Conservation (phyloP, 2,329 filamentous ascomycete species). For the Botrytis elliptica region DNA sequence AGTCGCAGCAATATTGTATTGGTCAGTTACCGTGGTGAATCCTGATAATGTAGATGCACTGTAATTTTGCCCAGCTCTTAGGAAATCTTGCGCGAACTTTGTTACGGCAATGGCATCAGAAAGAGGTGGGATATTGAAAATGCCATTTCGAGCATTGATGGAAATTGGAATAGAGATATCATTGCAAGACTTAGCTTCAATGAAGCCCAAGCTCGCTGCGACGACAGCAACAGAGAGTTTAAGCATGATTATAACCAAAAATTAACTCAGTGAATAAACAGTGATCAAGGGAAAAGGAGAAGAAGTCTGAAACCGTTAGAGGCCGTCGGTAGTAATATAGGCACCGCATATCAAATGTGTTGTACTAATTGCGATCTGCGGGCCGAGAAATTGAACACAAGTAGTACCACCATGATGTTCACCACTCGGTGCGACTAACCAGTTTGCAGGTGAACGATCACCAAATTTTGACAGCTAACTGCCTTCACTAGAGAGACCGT, state of each 20-base stretch:
- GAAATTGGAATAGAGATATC: conserved; percentile 15
- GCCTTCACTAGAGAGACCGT: neutral
- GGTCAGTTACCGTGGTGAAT: conserved; percentile 1
- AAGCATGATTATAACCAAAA: neutral
- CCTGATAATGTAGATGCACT: neutral
- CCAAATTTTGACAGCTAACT: neutral
- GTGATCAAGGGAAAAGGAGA: neutral
- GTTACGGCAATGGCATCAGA: conserved; percentile 5
- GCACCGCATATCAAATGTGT: neutral
- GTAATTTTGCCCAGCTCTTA: conserved; percentile 17
- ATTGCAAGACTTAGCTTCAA: conserved; percentile 15
- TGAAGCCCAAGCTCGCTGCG: conserved; percentile 2
- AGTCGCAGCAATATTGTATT: conserved; percentile 17
- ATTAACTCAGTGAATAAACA: neutral
- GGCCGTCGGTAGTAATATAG: neutral
- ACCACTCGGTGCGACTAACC: neutral
- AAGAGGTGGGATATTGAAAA: conserved; percentile 14
- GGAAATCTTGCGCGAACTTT: conserved; percentile 7
- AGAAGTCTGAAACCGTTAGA: neutral
- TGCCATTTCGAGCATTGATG: conserved; percentile 17
- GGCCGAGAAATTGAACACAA: neutral
- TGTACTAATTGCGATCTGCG: neutral
- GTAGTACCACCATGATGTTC: neutral
- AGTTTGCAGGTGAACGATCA: neutral
- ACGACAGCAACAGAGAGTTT: conserved; percentile 4